These are phyloP conservation scores for Plasmodium ovale DNA, from an alignment of 169 alveolate species.

Conservation along the genomic window DNA sequence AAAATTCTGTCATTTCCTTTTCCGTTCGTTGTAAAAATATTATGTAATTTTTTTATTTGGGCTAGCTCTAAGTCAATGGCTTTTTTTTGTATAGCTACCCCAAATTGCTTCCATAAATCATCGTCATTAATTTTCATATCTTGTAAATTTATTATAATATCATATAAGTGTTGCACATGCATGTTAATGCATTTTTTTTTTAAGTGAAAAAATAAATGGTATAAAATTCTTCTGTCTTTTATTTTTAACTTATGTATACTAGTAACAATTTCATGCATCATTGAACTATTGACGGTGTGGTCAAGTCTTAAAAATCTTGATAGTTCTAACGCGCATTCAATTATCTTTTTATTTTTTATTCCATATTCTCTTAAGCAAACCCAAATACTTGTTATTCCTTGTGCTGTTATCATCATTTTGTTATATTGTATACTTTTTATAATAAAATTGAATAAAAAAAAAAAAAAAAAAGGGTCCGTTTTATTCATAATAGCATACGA, in stretches of 20 bases:
- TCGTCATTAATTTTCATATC: conserved; percentile 85
- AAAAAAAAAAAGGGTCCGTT: conserved; percentile 72
- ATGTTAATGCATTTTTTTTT: conserved; percentile 83
- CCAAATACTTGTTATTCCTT: conserved; percentile 88
- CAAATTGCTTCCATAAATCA: conserved; percentile 87
- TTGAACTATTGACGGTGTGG: conserved; percentile 86
- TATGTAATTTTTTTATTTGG: conserved; percentile 82
- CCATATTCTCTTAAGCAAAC: conserved; percentile 78
- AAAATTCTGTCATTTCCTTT: conserved; percentile 86
- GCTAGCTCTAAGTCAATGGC: conserved; percentile 82
- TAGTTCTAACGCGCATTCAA: conserved; percentile 81
- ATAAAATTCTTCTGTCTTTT: conserved; percentile 83
- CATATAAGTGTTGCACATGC: conserved; percentile 85
- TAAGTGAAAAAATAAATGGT: conserved; percentile 85
- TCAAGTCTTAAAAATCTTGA: conserved; percentile 86
- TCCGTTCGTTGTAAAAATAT: conserved; percentile 59
- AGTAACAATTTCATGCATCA: conserved; percentile 82
- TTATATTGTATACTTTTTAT: conserved; percentile 66
- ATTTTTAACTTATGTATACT: conserved; percentile 78
- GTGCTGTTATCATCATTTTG: conserved; percentile 72
- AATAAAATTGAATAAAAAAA: conserved; percentile 67
- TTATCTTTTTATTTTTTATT: conserved; percentile 76
- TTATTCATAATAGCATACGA: conserved; percentile 71
- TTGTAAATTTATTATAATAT: conserved; percentile 77
- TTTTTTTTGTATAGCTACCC: conserved; percentile 86